Evolutionary conservation across 164 flowering plant species (phyloP), one percentile per base, ranked within the genome.

Genomic region (Malania oleifera): DNA sequence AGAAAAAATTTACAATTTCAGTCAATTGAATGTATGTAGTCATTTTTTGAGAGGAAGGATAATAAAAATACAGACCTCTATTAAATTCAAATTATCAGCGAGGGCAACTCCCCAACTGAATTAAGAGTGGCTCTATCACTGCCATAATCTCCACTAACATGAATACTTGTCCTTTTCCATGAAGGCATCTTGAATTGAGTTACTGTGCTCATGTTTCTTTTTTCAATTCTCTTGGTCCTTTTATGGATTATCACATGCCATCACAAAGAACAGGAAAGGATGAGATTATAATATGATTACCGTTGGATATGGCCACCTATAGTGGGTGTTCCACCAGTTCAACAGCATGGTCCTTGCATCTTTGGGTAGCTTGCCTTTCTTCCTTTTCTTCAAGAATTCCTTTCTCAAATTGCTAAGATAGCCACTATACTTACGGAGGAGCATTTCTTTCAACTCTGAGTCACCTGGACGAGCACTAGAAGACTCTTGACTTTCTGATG

Each of bases 291-390:
- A 22, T 17, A 17, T 10, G 54, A 37, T 38, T 78, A 86, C 93
- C 79, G 88, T 79, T 5, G 95, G 95, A 67, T 87, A 87, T 9
- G 95, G 95, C 90, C 95, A 87, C 57, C 72, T 60, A 38, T 74
- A 72, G 61, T 87, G 95, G 8, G 74, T 26, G 29, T 77, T 81
- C 89, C 89, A 86, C 89, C 95, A 86, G 12, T 78, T 71, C 28
- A 80, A 56, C 51, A 87, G 65, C 12, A 48, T 45, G 14, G 13
- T 37, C 55, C 77, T 73, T 35, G 88, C 81, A 52, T 81, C 80
- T 58, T 75, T 80, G 10, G 95, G 90, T 20, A 87, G 79, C 73
- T 87, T 84, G 0, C 82, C 88, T 64, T 78, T 82, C 75, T 80
- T 84, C 35, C 74, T 72, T 54, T 78, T 84, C 74, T 75, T 87